Evolutionary conservation across 2,329 filamentous ascomycete species (phyloP).

Genomic region (Endothia cerciana): DNA sequence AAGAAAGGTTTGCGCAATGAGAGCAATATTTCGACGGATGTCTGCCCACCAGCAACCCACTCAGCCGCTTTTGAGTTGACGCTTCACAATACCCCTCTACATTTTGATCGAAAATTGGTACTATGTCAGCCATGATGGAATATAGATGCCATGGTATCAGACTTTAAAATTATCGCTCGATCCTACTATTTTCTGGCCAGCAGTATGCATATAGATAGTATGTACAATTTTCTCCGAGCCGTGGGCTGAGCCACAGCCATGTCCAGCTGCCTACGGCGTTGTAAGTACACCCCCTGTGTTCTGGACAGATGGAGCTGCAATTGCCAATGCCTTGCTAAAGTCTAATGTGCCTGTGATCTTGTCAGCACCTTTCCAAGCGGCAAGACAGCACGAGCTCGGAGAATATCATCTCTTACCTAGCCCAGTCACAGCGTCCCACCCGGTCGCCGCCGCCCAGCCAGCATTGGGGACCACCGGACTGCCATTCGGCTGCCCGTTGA

Average conservation of each 20-base stretch:
- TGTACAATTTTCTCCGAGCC: background rate
- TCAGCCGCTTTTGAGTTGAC: background rate
- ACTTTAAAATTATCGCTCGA: background rate
- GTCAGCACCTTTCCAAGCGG: background rate
- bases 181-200: background rate
- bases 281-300: background rate
- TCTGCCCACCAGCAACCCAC: background rate
- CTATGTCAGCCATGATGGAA: background rate
- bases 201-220: background rate
- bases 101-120: background rate
- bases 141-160: background rate
- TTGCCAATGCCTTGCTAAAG: background rate
- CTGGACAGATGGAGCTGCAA: background rate
- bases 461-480: constrained; percentile 25
- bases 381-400: background rate
- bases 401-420: constrained; percentile 24
- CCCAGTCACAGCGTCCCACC: constrained; percentile 31
- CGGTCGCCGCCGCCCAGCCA: constrained; percentile 24
- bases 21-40: background rate
- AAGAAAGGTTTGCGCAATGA: background rate
- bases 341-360: background rate
- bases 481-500: constrained; percentile 14
- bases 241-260: background rate
- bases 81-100: background rate
- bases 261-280: background rate